Percentiles rank a stretch among this genome's conserved stretches.
phyloP scores from a whole-genome alignment of 2,329 filamentous ascomycete genomes.

The Blastomyces percursus region DNA sequence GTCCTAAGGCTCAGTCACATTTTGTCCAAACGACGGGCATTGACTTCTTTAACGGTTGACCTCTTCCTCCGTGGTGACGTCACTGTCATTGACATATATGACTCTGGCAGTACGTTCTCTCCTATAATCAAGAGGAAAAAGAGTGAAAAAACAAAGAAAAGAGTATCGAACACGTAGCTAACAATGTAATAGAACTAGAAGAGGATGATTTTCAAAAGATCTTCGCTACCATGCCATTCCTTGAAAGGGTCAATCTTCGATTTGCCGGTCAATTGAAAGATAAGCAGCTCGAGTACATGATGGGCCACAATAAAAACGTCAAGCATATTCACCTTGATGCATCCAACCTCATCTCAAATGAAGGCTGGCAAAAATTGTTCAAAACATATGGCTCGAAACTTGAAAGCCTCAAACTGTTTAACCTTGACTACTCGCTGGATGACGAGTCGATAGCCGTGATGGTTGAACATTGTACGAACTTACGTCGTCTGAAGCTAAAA shows the following conservation, averaged over 20 bases:
- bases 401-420: conserved; percentile 63
- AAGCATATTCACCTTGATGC: conserved; percentile 68
- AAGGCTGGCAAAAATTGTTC: conserved; percentile 63
- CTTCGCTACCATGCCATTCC: conserved; percentile 59
- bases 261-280: conserved; percentile 93
- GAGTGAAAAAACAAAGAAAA: no score
- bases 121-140: neutral
- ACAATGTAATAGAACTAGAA: conserved; percentile 47
- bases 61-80: conserved; percentile 43
- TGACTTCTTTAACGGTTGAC: conserved; percentile 39
- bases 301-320: conserved; percentile 59
- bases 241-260: conserved; percentile 62
- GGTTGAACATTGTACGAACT: conserved; percentile 51
- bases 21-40: conserved; percentile 50
- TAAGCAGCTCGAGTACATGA: conserved; percentile 66
- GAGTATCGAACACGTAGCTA: conserved; percentile 5
- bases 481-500: conserved; percentile 67
- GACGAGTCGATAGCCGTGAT: conserved; percentile 58
- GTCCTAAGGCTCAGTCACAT: conserved; percentile 52
- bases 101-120: conserved; percentile 43
- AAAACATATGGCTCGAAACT: conserved; percentile 53
- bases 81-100: conserved; percentile 48
- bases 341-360: conserved; percentile 69
- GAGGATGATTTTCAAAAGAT: conserved; percentile 69
- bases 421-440: conserved; percentile 70